Conservation (phyloP, 345 rosid genomes). For the Brassica juncea region DNA sequence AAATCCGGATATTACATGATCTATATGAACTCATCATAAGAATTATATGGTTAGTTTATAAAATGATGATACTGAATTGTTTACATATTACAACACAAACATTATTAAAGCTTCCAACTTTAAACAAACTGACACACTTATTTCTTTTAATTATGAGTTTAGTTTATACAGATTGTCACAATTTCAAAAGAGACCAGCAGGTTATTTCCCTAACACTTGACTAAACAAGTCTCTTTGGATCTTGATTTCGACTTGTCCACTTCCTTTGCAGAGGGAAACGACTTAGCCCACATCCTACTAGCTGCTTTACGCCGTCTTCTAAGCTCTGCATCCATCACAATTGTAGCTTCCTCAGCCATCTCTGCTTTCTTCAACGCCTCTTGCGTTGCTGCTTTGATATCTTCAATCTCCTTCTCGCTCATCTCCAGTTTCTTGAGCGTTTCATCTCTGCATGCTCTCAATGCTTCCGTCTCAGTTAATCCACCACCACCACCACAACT, state of each 20-base stretch:
- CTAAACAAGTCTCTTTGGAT: slow-evolving; percentile 53
- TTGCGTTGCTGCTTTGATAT: slow-evolving; percentile 64
- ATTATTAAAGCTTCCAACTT: slow-evolving; percentile 44
- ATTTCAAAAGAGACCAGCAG: slow-evolving; percentile 18
- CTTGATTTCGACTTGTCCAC: slow-evolving; percentile 52
- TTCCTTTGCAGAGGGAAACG: slow-evolving; percentile 56
- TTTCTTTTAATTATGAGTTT: neutral
- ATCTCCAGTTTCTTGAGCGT: slow-evolving; percentile 66
- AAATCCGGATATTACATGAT: no score
- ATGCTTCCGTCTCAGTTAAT: slow-evolving; percentile 84
- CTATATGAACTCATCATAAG: neutral
- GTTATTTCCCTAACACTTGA: slow-evolving; percentile 55
- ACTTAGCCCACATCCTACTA: slow-evolving; percentile 51
- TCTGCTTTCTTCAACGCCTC: slow-evolving; percentile 82
- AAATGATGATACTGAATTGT: neutral
- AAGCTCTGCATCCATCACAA: slow-evolving; percentile 79
- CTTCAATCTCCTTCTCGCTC: slow-evolving; percentile 70
- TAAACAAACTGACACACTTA: slow-evolving; percentile 35
- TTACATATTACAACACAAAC: neutral
- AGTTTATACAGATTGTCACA: slow-evolving; percentile 4
- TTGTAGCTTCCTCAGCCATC: slow-evolving; percentile 84
- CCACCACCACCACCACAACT: neutral
- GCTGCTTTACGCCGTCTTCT: slow-evolving; percentile 77
- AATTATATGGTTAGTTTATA: neutral
- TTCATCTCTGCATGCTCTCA: slow-evolving; percentile 86